phyloP scores from a whole-genome alignment of 2,329 filamentous ascomycete genomes.

The Pezicula rhizophila region DNA sequence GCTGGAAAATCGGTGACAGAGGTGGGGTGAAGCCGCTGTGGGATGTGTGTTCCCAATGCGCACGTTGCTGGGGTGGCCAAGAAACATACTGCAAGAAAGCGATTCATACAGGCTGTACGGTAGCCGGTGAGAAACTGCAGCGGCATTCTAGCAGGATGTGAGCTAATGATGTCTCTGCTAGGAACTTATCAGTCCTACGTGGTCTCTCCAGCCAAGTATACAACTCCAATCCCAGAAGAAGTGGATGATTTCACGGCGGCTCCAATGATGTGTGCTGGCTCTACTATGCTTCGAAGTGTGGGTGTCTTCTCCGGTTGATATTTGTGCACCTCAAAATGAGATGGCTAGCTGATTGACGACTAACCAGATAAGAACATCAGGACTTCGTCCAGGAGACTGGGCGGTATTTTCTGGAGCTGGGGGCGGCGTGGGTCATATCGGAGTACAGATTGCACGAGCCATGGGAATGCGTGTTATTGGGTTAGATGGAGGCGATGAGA shows the following conservation, averaged over 20 bases:
- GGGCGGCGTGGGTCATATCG: constrained; percentile 5
- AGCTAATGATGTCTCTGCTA: too few relatives aligned
- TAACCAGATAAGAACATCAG: too few relatives aligned
- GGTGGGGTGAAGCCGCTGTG: constrained; percentile 46
- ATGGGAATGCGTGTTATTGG: constrained; percentile 8
- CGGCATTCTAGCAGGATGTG: too few relatives aligned
- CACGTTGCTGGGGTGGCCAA: constrained; percentile 14
- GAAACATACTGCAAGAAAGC: constrained; percentile 3
- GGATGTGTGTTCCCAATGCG: constrained; percentile 45
- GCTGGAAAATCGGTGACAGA: constrained; percentile 46
- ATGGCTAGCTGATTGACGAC: too few relatives aligned
- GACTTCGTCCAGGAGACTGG: constrained; percentile 6
- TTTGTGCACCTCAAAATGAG: not conserved
- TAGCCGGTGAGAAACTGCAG: too few relatives aligned
- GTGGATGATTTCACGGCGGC: constrained; percentile 7
- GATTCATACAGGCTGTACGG: constrained; percentile 1
- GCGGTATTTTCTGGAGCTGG: constrained; percentile 1
- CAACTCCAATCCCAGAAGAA: constrained; percentile 4
- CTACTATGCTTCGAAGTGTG: constrained; percentile 5
- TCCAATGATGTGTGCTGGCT: constrained; percentile 6
- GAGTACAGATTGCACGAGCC: constrained; percentile 15
- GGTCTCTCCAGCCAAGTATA: constrained; percentile 2
- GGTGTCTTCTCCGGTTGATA: not conserved
- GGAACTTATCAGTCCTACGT: constrained; percentile 9
- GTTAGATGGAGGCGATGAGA: constrained; percentile 5